A percentile compares a stretch with the other conserved stretches of the same genome.
These are phyloP conservation scores for Agrocybe pediades DNA, from an alignment of 768 basidiomycete genomes.

Conservation along the genomic window DNA sequence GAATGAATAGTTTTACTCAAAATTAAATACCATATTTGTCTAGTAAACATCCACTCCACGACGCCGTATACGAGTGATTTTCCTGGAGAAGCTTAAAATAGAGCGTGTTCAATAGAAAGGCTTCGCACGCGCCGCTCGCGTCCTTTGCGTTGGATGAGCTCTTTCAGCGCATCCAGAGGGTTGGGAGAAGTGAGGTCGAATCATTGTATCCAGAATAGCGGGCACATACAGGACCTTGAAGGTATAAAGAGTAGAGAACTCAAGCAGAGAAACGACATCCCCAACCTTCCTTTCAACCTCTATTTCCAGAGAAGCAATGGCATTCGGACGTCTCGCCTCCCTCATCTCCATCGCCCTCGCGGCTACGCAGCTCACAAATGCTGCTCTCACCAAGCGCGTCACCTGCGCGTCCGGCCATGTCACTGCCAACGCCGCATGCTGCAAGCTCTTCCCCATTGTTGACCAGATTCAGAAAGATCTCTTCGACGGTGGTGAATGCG, in stretches of 20 bases:
- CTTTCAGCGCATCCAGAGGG: too few relatives aligned
- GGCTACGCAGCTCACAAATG: constrained; percentile 12
- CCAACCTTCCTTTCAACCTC: background rate
- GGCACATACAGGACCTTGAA: too few relatives aligned
- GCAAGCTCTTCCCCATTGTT: constrained; percentile 10
- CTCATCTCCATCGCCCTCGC: constrained; percentile 19
- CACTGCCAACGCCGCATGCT: constrained; percentile 25
- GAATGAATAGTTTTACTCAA: too few relatives aligned
- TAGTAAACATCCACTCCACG: too few relatives aligned
- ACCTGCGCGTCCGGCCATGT: constrained; percentile 26
- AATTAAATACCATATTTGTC: too few relatives aligned
- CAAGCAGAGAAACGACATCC: background rate
- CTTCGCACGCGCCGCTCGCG: too few relatives aligned
- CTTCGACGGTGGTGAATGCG: constrained; percentile 24
- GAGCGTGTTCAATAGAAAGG: too few relatives aligned
- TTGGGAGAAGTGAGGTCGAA: too few relatives aligned
- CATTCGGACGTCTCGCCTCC: constrained; percentile 2
- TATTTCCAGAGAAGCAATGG: background rate
- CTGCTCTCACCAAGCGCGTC: constrained; percentile 22
- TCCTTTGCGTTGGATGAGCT: too few relatives aligned
- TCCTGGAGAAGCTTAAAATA: too few relatives aligned
- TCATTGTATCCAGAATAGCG: too few relatives aligned
- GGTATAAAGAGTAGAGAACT: background rate
- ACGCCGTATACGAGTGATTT: too few relatives aligned
- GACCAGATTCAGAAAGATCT: constrained; percentile 6